Base-by-base conservation (phyloP, 257 asterid genomes). In the Sherardia arvensis region DNA sequence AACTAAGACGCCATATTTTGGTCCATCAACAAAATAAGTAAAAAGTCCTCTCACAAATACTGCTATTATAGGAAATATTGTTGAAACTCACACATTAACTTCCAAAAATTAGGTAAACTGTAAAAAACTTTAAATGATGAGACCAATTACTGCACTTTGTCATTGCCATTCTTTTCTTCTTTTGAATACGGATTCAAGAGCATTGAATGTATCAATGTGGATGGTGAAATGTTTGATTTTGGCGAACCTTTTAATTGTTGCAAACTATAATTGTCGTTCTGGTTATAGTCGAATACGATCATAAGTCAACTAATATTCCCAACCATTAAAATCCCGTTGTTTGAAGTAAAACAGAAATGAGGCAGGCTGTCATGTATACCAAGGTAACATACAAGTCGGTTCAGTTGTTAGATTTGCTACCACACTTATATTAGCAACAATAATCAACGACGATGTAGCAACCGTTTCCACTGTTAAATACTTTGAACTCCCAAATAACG, bases 401-500 rank as follows among this genome's bases (percentile, higher is more conserved):
- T 85, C 29, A 0, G 63, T 48, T 0, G 23, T 20, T 0, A 89
- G 83, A 14, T 74, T 65, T 4, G 75, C 96, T 51, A 58, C 71
- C 17, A n/a, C 66, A 43, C 69, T 78, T 45, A 90, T 79, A 7
- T 77, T 54, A 55, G 84, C 83, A 0, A 87, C 86, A 30, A 87
- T 75, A 8, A 90, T 71, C 77, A 90, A 70, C 0, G 97, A 90
- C 61, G 85, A 73, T 0, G 97, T 92, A 2, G 97, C 97, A 66
- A 87, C 96, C 17, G 95, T 87, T 34, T 96, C 96, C 18, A 90
- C 96, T 0, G 97, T 96, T 1, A 87, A 73, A 76, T 87, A 86
- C 71, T 76, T 84, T 17, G 96, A 90, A 71, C 84, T 87, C 47
- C 97, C 97, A 3, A 90, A 82, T 12, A 87, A 12, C 0, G 87